These are phyloP conservation scores for Erythrobasidium yunnanense DNA, from an alignment of 768 basidiomycete genomes.

Conservation along the genomic window DNA sequence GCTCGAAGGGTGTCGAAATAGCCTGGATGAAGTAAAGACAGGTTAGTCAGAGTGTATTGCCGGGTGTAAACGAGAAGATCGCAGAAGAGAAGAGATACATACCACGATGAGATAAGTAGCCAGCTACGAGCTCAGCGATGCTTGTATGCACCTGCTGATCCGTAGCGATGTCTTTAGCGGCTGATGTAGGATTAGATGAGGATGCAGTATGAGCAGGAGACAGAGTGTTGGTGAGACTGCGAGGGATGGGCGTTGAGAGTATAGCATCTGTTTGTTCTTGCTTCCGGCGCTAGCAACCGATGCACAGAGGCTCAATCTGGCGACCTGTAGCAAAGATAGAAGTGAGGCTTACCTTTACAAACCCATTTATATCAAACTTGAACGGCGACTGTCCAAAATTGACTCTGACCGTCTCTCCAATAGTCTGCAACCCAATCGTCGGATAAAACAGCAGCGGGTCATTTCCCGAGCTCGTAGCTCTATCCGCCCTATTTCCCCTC, in stretches of 20 bases:
- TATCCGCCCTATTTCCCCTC: not conserved
- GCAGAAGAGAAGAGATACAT: not conserved
- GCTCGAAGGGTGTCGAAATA: conserved; percentile 2
- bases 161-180: not conserved
- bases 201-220: not conserved
- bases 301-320: not conserved
- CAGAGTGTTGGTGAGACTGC: not conserved
- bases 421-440: conserved; percentile 74
- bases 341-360: conserved; percentile 45
- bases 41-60: too few species aligned
- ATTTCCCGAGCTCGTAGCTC: not conserved
- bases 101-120: conserved; percentile 7
- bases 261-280: not conserved
- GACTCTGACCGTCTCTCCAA: conserved; percentile 62
- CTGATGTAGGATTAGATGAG: not conserved
- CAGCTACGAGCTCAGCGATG: not conserved
- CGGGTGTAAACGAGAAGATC: not conserved
- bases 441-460: conserved; percentile 55
- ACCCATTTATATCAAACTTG: conserved; percentile 77
- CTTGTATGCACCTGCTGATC: not conserved
- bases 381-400: conserved; percentile 84
- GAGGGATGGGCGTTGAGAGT: not conserved
- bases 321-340: too few species aligned
- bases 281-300: not conserved
- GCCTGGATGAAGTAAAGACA: conserved; percentile 3